Evolutionary conservation across 2,329 filamentous ascomycete species (phyloP), one percentile per base, ranked within the genome.

Genomic region (Epichloe gansuensis): DNA sequence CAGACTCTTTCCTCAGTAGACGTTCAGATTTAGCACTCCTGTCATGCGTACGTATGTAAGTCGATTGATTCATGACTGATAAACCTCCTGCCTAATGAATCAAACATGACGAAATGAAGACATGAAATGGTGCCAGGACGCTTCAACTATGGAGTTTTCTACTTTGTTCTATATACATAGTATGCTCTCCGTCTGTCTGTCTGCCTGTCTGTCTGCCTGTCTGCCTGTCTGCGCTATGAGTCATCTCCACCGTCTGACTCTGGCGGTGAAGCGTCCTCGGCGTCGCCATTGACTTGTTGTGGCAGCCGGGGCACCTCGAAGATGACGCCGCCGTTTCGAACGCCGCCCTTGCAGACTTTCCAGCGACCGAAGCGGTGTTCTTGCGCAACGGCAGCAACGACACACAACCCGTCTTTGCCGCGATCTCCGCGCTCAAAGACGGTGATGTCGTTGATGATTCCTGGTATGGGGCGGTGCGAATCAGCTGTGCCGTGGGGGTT

Each of bases 321-420:
- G 9, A 96, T 78, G 25, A 93, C 79, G n/a, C 86, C 87, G 6
- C 88, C 88, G 64, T 95, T 96, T 58, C 83, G 84, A 4, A 82
- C 88, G 7, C 72, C 74, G 5, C 72, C 73, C 46, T 69, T 67
- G 25, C 76, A 67, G 53, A 77, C 77, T 69, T 84, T 84, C 90
- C 90, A 97, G 57, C 87, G 77, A 4, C 90, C 93, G 43, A 96
- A 72, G 45, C 89, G 80, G 67, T 91, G 86, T 69, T 96, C 88
- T 63, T 87, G 91, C 38, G 88, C 90, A 1, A 95, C 78, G 15
- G 85, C 93, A n/a, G 83, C 88, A 12, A 94, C 83, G 31, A 97
- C 78, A 60, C 88, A 91, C 2, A 96, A 69, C 1, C 90, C 90
- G 52, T 86, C 80, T 59, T 80, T 82, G 35, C 85, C 87, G 55